These are phyloP conservation scores for Durotheca rogersii DNA, from an alignment of 495 filamentous ascomycete genomes.

Conservation along the genomic window DNA sequence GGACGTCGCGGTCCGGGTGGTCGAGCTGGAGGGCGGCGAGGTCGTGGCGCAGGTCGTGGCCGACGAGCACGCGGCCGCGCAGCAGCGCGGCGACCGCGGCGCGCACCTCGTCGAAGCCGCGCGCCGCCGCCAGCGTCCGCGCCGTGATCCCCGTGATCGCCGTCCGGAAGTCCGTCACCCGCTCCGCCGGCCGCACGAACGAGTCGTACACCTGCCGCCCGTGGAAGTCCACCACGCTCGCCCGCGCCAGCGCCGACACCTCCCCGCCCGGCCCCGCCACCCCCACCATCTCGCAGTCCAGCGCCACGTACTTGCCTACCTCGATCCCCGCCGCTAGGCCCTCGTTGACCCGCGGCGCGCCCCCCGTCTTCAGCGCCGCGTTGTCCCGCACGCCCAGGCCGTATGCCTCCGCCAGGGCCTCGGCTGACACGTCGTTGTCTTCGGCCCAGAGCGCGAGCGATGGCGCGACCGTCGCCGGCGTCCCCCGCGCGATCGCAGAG, in stretches of 20 bases:
- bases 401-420: conserved; percentile 63
- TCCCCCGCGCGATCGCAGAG: conserved; percentile 33
- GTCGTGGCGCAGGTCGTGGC: conserved; percentile 89
- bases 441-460: conserved; percentile 48
- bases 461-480: conserved; percentile 34
- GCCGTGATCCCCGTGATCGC: conserved; percentile 76
- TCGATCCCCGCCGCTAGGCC: conserved; percentile 52
- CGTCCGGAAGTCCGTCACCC: conserved; percentile 86
- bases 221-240: conserved; percentile 89
- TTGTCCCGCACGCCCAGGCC: conserved; percentile 41
- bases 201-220: conserved; percentile 88
- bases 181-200: conserved; percentile 74
- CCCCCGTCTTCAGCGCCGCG: conserved; percentile 16
- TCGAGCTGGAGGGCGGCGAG: conserved; percentile 70
- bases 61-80: conserved; percentile 72
- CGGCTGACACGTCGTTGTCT: conserved; percentile 62
- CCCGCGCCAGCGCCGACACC: conserved; percentile 71
- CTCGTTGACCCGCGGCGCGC: conserved; percentile 45
- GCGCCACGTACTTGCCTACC: conserved; percentile 81
- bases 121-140: conserved; percentile 64
- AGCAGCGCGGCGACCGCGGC: conserved; percentile 69
- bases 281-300: conserved; percentile 99
- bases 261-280: conserved; percentile 72
- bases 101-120: conserved; percentile 74
- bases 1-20: conserved; percentile 72